These are phyloP conservation scores for Quercus aquifolioides DNA, from an alignment of 306 rosid genomes.

Conservation along the genomic window DNA sequence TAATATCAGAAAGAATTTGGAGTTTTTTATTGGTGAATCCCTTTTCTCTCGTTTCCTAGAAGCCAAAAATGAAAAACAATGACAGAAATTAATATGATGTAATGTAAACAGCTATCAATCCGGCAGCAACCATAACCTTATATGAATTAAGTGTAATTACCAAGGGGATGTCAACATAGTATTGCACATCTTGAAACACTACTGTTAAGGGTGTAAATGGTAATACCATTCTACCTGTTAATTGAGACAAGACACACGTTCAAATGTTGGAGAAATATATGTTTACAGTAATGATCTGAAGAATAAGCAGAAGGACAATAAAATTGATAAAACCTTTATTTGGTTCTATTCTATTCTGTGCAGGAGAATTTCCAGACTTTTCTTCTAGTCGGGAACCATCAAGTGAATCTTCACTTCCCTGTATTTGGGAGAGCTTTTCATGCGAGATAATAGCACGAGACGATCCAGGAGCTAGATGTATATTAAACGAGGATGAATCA, in stretches of 20 bases:
- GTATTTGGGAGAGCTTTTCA: conserved; percentile 31
- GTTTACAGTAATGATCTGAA: no score
- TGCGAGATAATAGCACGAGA: conserved; percentile 31
- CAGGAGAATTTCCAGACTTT: background rate
- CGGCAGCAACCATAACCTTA: no score
- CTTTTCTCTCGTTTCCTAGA: no score
- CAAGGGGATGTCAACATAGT: conserved; percentile 38
- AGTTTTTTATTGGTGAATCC: no score
- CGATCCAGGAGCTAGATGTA: conserved; percentile 37
- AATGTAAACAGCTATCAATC: background rate
- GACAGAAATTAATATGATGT: no score
- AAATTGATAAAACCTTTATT: conserved; percentile 6
- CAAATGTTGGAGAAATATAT: no score
- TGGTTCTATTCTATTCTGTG: conserved; percentile 1
- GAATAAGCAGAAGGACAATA: no score
- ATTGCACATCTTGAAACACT: conserved; percentile 44
- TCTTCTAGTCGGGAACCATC: conserved; percentile 1
- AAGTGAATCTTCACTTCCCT: background rate
- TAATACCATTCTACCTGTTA: conserved; percentile 33
- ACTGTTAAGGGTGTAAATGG: conserved; percentile 42
- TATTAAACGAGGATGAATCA: background rate
- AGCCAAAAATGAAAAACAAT: no score
- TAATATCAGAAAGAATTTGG: no score
- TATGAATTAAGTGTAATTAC: conserved; percentile 12
- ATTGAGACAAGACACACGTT: background rate